A percentile compares a stretch with the other conserved stretches of the same genome.
phyloP scores from a whole-genome alignment of 1,284 basidiomycete genomes.

The Puccinia sorghi region DNA sequence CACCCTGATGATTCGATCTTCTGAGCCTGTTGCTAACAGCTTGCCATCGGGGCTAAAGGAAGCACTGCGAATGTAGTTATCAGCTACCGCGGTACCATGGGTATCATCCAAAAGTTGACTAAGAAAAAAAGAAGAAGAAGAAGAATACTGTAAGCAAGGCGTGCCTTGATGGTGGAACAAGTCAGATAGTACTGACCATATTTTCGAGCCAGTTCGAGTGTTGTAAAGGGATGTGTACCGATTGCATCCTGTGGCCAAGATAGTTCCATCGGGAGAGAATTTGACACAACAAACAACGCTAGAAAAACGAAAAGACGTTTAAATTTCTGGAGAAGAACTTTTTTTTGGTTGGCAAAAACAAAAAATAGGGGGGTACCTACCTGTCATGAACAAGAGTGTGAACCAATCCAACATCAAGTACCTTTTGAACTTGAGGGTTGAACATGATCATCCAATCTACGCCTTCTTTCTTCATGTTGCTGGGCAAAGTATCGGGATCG shows the following conservation, averaged over 20 bases:
- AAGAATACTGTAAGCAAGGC: slow-evolving; percentile 3
- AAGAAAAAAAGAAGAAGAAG: background rate
- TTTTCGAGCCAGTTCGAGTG: slow-evolving; percentile 77
- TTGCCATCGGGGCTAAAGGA: slow-evolving; percentile 81
- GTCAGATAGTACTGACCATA: slow-evolving; percentile 64
- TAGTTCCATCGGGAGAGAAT: slow-evolving; percentile 85
- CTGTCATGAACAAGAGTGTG: slow-evolving; percentile 92
- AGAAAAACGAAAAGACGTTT: background rate
- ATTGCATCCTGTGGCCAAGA: slow-evolving; percentile 86
- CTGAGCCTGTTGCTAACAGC: slow-evolving; percentile 76
- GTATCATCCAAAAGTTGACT: slow-evolving; percentile 72
- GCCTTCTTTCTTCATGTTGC: slow-evolving; percentile 72
- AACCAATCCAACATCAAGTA: slow-evolving; percentile 81
- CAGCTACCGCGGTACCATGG: slow-evolving; percentile 63
- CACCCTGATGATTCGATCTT: slow-evolving; percentile 78
- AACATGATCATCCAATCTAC: slow-evolving; percentile 93
- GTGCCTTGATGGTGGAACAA: background rate
- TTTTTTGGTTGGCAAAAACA: too few species aligned
- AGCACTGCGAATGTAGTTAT: slow-evolving; percentile 79
- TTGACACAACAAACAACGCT: slow-evolving; percentile 89
- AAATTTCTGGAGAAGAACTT: background rate
- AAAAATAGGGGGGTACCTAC: background rate
- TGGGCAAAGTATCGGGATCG: slow-evolving; percentile 62
- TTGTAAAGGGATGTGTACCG: slow-evolving; percentile 86
- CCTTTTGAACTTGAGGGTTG: slow-evolving; percentile 78